Evolutionary conservation across 129 eudicot species (phyloP).

Genomic region (Lactuca saligna): DNA sequence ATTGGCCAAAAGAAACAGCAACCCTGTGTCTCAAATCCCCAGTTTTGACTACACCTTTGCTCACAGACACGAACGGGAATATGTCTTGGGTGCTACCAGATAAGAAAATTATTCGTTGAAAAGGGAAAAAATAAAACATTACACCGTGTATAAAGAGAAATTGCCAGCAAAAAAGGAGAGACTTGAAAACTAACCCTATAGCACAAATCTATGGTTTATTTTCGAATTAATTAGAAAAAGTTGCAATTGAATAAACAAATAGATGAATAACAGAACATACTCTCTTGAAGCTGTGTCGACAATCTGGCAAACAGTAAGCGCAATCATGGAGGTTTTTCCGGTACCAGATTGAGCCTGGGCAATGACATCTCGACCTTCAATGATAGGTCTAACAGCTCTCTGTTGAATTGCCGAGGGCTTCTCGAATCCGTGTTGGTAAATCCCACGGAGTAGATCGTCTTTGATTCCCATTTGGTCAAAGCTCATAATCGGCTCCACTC

Average conservation of each 20-base stretch:
- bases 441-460: slow-evolving; percentile 87
- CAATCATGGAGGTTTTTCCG: slow-evolving; percentile 97
- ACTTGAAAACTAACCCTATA: slow-evolving; percentile 1
- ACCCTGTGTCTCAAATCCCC: not conserved
- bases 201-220: slow-evolving; percentile 1
- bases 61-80: not conserved
- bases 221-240: not conserved
- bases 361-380: slow-evolving; percentile 88
- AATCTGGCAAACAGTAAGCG: slow-evolving; percentile 87
- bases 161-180: not conserved
- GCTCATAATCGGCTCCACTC: slow-evolving; percentile 78
- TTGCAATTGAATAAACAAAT: not conserved
- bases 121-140: not conserved
- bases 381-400: slow-evolving; percentile 81
- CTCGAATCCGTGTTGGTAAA: slow-evolving; percentile 84
- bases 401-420: slow-evolving; percentile 98
- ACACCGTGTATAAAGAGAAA: not conserved
- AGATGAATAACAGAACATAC: slow-evolving; percentile 34
- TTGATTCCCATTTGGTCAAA: slow-evolving; percentile 97
- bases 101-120: not conserved
- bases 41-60: not conserved
- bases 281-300: slow-evolving; percentile 80
- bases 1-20: not conserved
- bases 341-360: slow-evolving; percentile 99
- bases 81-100: not conserved